Base-by-base conservation (phyloP, 306 rosid species). In the Calophaca sinica region DNA sequence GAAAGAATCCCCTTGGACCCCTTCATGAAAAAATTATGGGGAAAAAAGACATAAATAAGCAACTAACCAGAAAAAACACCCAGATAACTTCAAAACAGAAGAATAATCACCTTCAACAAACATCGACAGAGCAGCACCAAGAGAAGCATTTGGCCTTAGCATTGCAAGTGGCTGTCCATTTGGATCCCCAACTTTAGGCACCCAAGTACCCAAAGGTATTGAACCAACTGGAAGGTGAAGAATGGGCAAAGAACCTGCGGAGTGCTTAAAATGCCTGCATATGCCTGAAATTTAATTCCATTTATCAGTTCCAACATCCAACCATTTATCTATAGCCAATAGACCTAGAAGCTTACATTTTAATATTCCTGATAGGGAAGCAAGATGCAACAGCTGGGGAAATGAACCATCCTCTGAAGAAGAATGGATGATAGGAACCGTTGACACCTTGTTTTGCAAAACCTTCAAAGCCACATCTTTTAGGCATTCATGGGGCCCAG, bases 201-300 rank as follows among this genome's bases (percentile, higher is more conserved):
- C 87, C 97, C 96, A 88, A 3, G 96, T 87, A 50, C 96, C 97
- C 84, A 90, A 62, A 58, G 88, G 92, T 77, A 92, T 79, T 50
- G 88, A 84, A 78, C 89, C 91, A 72, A 92, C 84, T 2, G 96
- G 96, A 32, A 77, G 79, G 64, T 88, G 92, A 75, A 92, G 96
- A 79, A 92, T 87, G 68, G 97, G 97, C 84, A 92, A 81, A 72
- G 92, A 88, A 79, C 88, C 70, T 35, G 86, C 80, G 48, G 89
- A 87, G 79, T 90, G 86, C 81, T 87, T 86, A 79, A 90, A 92
- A 70, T 90, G 80, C 87, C 96, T 85, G 85, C 93, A 90, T 70
- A 92, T 85, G 82, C 92, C 97, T 92, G 94, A 79, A 85, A 85
- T 67, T 62, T 66, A 57, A 26, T 69, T 70, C 55, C 84, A 74